Conservation (phyloP, 148 eudicot genomes). For the Chenopodium berlandieri region DNA sequence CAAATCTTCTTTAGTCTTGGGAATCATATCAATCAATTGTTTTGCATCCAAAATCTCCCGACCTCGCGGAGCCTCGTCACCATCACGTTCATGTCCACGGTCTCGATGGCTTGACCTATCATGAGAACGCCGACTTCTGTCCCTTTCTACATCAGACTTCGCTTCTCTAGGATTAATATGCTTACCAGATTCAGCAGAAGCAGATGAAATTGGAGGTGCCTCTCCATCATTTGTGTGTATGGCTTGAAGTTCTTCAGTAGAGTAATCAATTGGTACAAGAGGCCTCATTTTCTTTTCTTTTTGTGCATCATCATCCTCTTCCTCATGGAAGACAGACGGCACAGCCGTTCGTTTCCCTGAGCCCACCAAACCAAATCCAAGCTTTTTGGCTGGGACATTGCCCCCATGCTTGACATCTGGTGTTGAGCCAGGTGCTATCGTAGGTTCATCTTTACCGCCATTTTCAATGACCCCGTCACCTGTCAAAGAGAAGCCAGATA, state of each 20-base stretch:
- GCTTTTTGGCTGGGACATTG: conserved; percentile 56
- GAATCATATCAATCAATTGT: conserved; percentile 91
- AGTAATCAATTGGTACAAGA: conserved; percentile 91
- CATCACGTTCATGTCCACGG: conserved; percentile 51
- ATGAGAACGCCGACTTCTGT: conserved; percentile 68
- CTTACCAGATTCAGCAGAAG: conserved; percentile 67
- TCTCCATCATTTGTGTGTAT: conserved; percentile 44
- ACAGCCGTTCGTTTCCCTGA: conserved; percentile 89
- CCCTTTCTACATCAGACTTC: conserved; percentile 59
- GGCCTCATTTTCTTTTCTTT: conserved; percentile 98
- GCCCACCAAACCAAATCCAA: conserved; percentile 84
- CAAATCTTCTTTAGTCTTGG: conserved; percentile 94
- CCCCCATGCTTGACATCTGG: conserved; percentile 43
- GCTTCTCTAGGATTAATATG: conserved; percentile 64
- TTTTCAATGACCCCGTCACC: conserved; percentile 56
- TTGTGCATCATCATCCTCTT: conserved; percentile 88
- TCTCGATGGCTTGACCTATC: conserved; percentile 72
- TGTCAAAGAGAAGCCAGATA: conserved; percentile 20
- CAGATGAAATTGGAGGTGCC: conserved; percentile 47
- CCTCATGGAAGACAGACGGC: conserved; percentile 81
- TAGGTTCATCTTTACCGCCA: conserved; percentile 53
- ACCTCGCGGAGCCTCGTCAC: conserved; percentile 47
- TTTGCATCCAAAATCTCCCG: conserved; percentile 84
- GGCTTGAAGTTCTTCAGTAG: conserved; percentile 83
- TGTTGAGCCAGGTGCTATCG: conserved; percentile 33